Percentiles rank a stretch among this genome's conserved stretches.
These are phyloP conservation scores for Rusavskia elegans DNA, from an alignment of 495 filamentous ascomycete genomes.

Conservation along the genomic window DNA sequence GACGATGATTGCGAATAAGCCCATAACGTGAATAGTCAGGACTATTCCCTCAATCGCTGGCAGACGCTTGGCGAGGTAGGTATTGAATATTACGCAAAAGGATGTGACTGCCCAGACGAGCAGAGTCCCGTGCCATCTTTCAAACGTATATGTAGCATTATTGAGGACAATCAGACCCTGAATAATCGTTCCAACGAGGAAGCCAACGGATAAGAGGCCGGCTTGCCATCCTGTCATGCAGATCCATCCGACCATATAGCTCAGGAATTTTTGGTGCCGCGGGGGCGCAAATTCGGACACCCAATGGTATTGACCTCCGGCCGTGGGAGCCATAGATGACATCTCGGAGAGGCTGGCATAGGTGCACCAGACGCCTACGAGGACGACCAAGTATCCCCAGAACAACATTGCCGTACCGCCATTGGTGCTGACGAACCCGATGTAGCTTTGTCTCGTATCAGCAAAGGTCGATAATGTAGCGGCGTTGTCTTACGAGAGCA, in stretches of 20 bases:
- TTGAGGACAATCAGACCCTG: constrained; percentile 6
- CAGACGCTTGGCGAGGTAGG: constrained; percentile 22
- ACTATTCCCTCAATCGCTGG: constrained; percentile 23
- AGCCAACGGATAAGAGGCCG: constrained; percentile 19
- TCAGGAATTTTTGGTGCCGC: constrained; percentile 25
- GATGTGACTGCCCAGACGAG: constrained; percentile 12
- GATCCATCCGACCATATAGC: constrained; percentile 34
- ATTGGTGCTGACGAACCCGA: constrained; percentile 22
- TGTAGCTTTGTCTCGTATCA: constrained; percentile 4
- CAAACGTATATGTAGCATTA: neutral
- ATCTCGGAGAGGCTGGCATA: constrained; percentile 36
- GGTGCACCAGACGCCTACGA: constrained; percentile 27
- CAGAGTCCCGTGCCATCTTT: constrained; percentile 5
- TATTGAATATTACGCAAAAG: constrained; percentile 25
- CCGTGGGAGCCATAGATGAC: constrained; percentile 34
- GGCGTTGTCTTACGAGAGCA: constrained; percentile 23
- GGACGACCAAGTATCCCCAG: constrained; percentile 34
- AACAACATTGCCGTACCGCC: constrained; percentile 38
- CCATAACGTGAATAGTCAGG: constrained; percentile 29
- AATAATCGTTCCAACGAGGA: constrained; percentile 17
- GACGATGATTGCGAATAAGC: constrained; percentile 34
- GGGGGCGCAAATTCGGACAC: constrained; percentile 29
- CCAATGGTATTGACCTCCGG: constrained; percentile 36
- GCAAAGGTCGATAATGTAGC: neutral
- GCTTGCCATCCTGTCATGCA: constrained; percentile 27